Evolutionary conservation across 768 basidiomycete genomes (phyloP), one percentile per base, ranked within the genome.

Genomic region (Lactarius pseudohatsudake): DNA sequence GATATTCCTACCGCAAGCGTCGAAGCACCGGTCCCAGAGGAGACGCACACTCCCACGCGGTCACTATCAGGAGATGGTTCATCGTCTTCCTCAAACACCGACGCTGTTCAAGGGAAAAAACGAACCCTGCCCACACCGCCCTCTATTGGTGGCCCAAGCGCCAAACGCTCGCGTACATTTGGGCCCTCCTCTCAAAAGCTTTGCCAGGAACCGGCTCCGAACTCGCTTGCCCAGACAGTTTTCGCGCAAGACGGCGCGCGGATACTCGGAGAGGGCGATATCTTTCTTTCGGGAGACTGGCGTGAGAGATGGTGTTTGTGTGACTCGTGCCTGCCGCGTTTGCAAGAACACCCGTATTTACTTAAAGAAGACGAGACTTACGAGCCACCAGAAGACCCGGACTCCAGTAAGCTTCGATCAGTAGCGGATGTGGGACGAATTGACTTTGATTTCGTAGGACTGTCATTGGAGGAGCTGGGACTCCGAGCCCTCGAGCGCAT

Each of bases 361-460:
- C 75, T 91, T 13, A 82, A 89, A 68, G 90, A 90, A 74, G 92
- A 94, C 69, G 90, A 91, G 50, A 91, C 88, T 0, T 94, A 91
- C 67, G 89, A 92, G 73, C 91, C 90, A 1, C 92, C 92, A 4
- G 87, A 91, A 72, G 92, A 94, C 75, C 92, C 92, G 11, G 92
- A 94, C 73, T 91, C 87, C 67, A 86, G 92, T 87, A 60, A 47
- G 75, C 64, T 13, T 47, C n/a, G 13, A n/a, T 18, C n/a, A 38
- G 47, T 26, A 16, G 18, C 40, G 18, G 0, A 16, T 54, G 40
- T 32, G 22, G 38, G 55, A 18, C 36, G 32, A 16, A 20, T n/a
- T 50, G 57, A 41, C 34, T 34, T 9, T 20, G 57, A 32, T 47
- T 7, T 22, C 18, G 26, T 62, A 91, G 92, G 85, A 30, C 78